Base-by-base conservation (phyloP, 2,329 filamentous ascomycete genomes). In the Trichoderma polysporum region DNA sequence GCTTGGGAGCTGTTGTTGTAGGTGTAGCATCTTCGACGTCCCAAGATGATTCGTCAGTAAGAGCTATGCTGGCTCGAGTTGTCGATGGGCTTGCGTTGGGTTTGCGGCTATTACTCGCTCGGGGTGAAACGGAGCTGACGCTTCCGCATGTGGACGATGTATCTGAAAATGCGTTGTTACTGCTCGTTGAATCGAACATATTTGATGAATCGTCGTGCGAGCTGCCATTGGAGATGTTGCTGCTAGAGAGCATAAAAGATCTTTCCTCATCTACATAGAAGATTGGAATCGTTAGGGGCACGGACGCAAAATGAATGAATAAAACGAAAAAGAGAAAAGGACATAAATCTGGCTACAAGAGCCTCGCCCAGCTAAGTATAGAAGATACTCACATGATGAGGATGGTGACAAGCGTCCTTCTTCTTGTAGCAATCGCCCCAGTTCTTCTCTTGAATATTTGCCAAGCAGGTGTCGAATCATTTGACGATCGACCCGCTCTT, bases 121-220 rank as follows among this genome's bases (percentile, higher is more conserved):
- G 74, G 17, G 76, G 74, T 13, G 77, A 79, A n/a, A 80, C 75
- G 45, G 79, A 80, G 35, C 79, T 75, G 68, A 81, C 78, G 68
- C 78, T 80, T 50, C 77, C 76, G 17, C 77, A 76, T 19, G 77
- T 76, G 25, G 78, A 80, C 13, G 77, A 78, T 45, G 79, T 75
- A 69, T 81, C 79, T 61, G 79, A 80, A 31, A 77, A 76, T 29
- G 79, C 76, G 37, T 76, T 74, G 58, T 79, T 75, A 67, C 78
- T 79, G 53, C 66, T 59, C 12, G 72, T 73, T 8, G 72, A 71
- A 60, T 80, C 79, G 68, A 79, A 80, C 31, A 79, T 68, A 65
- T 78, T 80, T 49, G 77, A 72, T 13, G 74, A 66, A 62, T 76
- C 76, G 65, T 78, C 76, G 65, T 77, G 74, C 53, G 77, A 76